phyloP scores from a whole-genome alignment of 208 protist species.

The Leishmania arabica region DNA sequence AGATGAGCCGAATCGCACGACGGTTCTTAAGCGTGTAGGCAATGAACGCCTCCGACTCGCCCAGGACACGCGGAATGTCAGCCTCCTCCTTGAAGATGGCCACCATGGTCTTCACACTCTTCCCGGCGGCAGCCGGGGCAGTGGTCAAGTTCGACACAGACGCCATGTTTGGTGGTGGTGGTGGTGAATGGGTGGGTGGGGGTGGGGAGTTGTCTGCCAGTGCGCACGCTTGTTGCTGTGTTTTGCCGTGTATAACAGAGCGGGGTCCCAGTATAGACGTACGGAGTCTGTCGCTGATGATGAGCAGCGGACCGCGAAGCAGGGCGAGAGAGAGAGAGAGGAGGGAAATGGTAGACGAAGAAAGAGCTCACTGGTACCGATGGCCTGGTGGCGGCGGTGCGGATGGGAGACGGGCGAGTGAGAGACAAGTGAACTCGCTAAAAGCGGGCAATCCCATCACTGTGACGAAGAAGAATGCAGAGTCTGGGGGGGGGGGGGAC shows the following conservation, averaged over 20 bases:
- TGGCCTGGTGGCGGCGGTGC: neutral
- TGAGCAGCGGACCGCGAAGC: neutral
- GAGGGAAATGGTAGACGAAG: neutral
- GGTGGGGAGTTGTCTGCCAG: neutral
- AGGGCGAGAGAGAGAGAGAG: neutral
- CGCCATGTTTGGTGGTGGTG: slow-evolving; percentile 7
- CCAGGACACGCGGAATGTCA: slow-evolving; percentile 61
- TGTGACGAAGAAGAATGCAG: neutral
- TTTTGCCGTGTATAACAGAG: neutral
- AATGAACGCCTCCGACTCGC: slow-evolving; percentile 77
- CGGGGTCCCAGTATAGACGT: neutral
- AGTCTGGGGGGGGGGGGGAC: neutral
- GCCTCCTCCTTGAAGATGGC: slow-evolving; percentile 69
- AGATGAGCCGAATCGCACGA: slow-evolving; percentile 63
- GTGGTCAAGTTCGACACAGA: slow-evolving; percentile 16
- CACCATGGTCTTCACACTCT: slow-evolving; percentile 52
- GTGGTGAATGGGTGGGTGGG: neutral
- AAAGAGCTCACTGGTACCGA: neutral
- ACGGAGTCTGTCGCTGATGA: neutral
- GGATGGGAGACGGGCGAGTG: neutral
- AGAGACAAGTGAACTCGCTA: neutral
- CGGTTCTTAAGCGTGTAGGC: slow-evolving; percentile 84
- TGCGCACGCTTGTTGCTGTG: slow-evolving; percentile 2
- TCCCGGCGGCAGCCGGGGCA: slow-evolving; percentile 23
- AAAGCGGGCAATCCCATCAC: neutral